These are phyloP conservation scores for Globisporangium parvum DNA, from an alignment of 352 stramenopile genomes.

Conservation along the genomic window DNA sequence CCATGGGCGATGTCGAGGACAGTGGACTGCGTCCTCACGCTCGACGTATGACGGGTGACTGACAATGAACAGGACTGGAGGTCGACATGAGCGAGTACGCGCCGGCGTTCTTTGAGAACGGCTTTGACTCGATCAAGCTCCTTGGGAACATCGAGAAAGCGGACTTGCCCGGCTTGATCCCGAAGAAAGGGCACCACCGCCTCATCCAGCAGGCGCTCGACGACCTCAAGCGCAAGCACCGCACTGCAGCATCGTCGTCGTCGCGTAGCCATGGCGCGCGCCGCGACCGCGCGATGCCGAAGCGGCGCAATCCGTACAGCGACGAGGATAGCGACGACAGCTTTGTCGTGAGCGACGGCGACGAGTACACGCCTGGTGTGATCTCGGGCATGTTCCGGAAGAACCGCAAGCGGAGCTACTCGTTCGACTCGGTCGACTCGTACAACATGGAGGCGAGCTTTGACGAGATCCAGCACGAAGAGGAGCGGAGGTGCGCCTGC, in stretches of 20 bases:
- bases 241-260: slow-evolving; percentile 36
- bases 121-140: slow-evolving; percentile 85
- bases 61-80: slow-evolving; percentile 27
- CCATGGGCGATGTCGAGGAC: too few species aligned
- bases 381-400: slow-evolving; percentile 81
- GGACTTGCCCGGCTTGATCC: slow-evolving; percentile 59
- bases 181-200: too few species aligned
- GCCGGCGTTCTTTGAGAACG: slow-evolving; percentile 82
- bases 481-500: slow-evolving; percentile 60
- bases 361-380: slow-evolving; percentile 65
- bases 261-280: slow-evolving; percentile 27
- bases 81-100: slow-evolving; percentile 85
- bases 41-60: background rate
- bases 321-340: slow-evolving; percentile 86
- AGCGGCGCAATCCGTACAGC: slow-evolving; percentile 58
- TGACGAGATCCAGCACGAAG: slow-evolving; percentile 83
- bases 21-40: background rate
- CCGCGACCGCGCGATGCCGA: slow-evolving; percentile 12
- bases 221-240: slow-evolving; percentile 69
- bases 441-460: slow-evolving; percentile 84
- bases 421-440: slow-evolving; percentile 74
- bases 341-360: slow-evolving; percentile 78
- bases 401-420: slow-evolving; percentile 66
- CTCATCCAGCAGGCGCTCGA: slow-evolving; percentile 58
- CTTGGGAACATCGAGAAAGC: slow-evolving; percentile 66